These are phyloP conservation scores for Melaleuca alternifolia DNA, from an alignment of 345 rosid species.

Conservation along the genomic window DNA sequence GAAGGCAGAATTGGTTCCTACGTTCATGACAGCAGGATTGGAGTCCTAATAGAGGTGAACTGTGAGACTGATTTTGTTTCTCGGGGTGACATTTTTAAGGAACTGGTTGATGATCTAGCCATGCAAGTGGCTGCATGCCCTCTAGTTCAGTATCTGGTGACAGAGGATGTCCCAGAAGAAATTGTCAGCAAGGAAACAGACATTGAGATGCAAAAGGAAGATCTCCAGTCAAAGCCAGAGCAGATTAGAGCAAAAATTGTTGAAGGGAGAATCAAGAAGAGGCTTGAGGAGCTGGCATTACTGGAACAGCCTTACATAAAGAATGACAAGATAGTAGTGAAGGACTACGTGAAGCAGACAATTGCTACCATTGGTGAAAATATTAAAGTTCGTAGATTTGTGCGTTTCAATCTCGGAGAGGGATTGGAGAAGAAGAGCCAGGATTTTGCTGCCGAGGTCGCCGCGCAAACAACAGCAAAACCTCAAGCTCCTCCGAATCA, in stretches of 20 bases:
- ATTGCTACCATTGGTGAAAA: constrained; percentile 93
- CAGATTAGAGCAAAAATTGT: constrained; percentile 82
- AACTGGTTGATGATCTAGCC: constrained; percentile 77
- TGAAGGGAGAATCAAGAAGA: constrained; percentile 84
- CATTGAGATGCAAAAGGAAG: constrained; percentile 97
- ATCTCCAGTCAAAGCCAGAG: constrained; percentile 82
- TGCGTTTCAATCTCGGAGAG: constrained; percentile 85
- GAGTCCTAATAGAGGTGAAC: constrained; percentile 84
- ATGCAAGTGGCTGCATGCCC: constrained; percentile 99
- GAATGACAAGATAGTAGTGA: constrained; percentile 79
- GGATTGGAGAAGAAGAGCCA: constrained; percentile 89
- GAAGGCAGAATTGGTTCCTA: constrained; percentile 95
- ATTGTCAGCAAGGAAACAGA: constrained; percentile 72
- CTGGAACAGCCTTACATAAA: constrained; percentile 92
- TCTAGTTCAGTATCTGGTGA: constrained; percentile 71
- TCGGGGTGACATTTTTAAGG: constrained; percentile 91
- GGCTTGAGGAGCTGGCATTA: constrained; percentile 81
- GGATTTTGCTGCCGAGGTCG: constrained; percentile 95
- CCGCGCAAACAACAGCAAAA: constrained; percentile 81
- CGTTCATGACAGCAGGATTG: constrained; percentile 93
- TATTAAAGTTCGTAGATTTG: constrained; percentile 78
- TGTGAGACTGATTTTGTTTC: constrained; percentile 98
- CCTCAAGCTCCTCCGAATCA: constrained; percentile 31
- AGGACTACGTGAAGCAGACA: constrained; percentile 84
- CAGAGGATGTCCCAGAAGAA: constrained; percentile 81